phyloP scores from a whole-genome alignment of 2,329 filamentous ascomycete genomes.

The Fusarium nelsonii region DNA sequence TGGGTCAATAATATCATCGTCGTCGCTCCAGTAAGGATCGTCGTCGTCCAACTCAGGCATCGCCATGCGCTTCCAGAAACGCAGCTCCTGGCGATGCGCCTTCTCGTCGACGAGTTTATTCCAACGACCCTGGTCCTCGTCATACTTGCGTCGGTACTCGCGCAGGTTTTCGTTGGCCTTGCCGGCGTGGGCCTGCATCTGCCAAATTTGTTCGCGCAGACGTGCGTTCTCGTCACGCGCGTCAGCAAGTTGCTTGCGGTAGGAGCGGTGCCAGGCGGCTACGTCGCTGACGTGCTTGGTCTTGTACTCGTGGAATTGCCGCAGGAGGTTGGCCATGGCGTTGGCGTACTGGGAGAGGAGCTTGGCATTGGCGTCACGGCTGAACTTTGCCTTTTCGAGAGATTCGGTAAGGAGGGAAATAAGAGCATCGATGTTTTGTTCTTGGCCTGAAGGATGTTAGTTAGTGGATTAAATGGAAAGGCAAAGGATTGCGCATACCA shows the following conservation, averaged over 20 bases:
- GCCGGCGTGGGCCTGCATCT: conserved; percentile 72
- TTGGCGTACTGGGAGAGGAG: conserved; percentile 70
- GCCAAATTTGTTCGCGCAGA: conserved; percentile 74
- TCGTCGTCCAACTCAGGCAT: conserved; percentile 71
- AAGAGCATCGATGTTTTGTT: conserved; percentile 70
- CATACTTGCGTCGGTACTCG: conserved; percentile 66
- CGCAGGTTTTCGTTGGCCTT: conserved; percentile 70
- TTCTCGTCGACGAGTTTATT: conserved; percentile 65
- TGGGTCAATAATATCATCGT: conserved; percentile 72
- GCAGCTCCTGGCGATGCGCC: conserved; percentile 68
- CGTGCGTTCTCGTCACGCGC: conserved; percentile 73
- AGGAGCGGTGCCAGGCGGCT: conserved; percentile 73
- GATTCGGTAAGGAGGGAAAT: conserved; percentile 71
- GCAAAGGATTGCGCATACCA: conserved; percentile 55
- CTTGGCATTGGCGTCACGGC: conserved; percentile 70
- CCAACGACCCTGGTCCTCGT: conserved; percentile 68
- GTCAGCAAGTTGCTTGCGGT: conserved; percentile 73
- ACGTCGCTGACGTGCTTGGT: conserved; percentile 72
- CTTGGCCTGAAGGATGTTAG: conserved; percentile 60
- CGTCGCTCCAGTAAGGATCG: conserved; percentile 72
- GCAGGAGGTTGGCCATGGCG: conserved; percentile 68
- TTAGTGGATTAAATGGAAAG: neutral
- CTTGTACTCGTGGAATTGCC: conserved; percentile 76
- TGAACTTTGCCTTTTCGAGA: conserved; percentile 71
- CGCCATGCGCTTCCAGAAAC: conserved; percentile 76